These are phyloP conservation scores for Taphrina wiesneri DNA, from an alignment of 1,139 yeast genomes.

Conservation along the genomic window DNA sequence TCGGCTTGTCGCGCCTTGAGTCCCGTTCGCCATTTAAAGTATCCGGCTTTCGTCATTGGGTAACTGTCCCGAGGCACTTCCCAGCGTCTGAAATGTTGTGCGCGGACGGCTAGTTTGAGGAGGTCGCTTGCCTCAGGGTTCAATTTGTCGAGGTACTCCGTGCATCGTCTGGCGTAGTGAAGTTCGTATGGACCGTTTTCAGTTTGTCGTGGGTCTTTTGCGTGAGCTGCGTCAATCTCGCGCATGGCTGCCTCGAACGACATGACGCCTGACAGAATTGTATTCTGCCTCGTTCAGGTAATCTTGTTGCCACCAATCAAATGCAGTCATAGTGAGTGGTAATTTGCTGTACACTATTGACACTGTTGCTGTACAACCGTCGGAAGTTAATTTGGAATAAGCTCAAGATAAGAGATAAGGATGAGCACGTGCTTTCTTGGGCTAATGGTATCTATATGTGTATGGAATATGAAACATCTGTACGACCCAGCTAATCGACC, in stretches of 20 bases:
- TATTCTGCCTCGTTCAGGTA: too few species aligned
- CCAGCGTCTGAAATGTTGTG: conserved; percentile 30
- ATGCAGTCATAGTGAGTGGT: too few species aligned
- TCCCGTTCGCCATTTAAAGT: conserved; percentile 26
- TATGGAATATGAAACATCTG: neutral
- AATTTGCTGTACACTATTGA: too few species aligned
- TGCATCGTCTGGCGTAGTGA: conserved; percentile 20
- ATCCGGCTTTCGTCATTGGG: conserved; percentile 28
- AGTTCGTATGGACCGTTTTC: conserved; percentile 27
- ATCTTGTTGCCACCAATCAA: too few species aligned
- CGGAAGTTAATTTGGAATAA: neutral
- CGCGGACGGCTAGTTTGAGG: conserved; percentile 24
- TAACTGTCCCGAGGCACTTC: conserved; percentile 23
- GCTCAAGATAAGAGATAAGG: conserved; percentile 4
- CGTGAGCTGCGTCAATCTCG: conserved; percentile 26
- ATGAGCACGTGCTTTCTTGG: neutral
- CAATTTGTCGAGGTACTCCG: conserved; percentile 2
- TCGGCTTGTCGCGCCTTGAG: conserved; percentile 25
- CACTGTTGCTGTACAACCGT: neutral
- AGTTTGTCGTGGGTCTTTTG: conserved; percentile 10
- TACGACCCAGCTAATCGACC: neutral
- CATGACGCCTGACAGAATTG: too few species aligned
- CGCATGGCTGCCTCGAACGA: conserved; percentile 15
- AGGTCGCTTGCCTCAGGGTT: conserved; percentile 14
- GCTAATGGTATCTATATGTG: neutral